Evolutionary conservation across 2,329 filamentous ascomycete genomes (phyloP), one percentile per base, ranked within the genome.

Genomic region (Diplodia intermedia): DNA sequence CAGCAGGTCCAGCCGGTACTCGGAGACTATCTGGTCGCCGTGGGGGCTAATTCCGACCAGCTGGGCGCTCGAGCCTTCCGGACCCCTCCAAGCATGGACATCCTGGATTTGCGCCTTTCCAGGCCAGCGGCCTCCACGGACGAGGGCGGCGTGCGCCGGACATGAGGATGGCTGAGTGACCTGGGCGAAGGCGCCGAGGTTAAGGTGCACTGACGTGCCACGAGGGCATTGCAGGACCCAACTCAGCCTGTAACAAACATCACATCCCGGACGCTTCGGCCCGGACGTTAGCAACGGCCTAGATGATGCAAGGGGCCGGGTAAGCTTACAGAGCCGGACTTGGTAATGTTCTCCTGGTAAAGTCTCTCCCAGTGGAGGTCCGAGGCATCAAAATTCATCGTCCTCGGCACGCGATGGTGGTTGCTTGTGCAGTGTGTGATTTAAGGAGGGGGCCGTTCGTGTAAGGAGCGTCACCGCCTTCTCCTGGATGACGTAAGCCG

Each of bases 401-500:
- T 63, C 29, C 23, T 31, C 36, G 38, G 57, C 26, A 52, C 26
- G 31, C 23, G 23, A 36, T 52, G 29, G 14, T 38, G 43, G 18
- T 23, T 31, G 26, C 29, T 63, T 33, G 29, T 43, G n/a, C 31
- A 18, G 60, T 38, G 26, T 31, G 47, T 26, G 57, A 47, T 63
- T 50, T 63, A 52, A 63, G 47, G 60, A 52, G 47, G 60, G 31
- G 47, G 53, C 53, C 53, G 26, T n/a, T 31, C 26, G 29, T 63
- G 60, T 52, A 63, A 63, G 60, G 60, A 63, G 60, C 31, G 43
- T 52, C 60, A 63, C 60, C 60, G 60, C 60, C 60, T 63, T 52
- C 31, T 49, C 60, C 43, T 49, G 15, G 60, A 63, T 63, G 60
- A 63, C 60, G 60, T 63, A 63, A 63, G 43, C 60, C 29, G 20